These are phyloP conservation scores for Microcos paniculata DNA, from an alignment of 345 rosid genomes.

Conservation along the genomic window DNA sequence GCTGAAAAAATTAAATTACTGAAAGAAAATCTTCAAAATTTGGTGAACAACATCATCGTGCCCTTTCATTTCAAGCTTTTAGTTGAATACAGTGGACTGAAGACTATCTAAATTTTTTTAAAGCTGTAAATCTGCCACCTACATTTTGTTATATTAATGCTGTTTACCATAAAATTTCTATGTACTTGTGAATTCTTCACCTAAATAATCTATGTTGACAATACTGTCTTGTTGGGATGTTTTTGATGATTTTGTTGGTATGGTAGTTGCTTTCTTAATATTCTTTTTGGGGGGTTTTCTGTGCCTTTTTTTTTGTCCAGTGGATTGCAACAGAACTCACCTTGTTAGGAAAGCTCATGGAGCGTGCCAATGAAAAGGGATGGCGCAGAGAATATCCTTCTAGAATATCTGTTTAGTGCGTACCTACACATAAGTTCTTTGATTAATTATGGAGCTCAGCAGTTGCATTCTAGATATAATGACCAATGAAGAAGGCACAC, in stretches of 20 bases:
- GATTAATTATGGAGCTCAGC: neutral
- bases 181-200: neutral
- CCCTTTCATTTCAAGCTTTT: neutral
- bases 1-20: no score
- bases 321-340: constrained; percentile 68
- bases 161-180: neutral
- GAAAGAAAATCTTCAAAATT: no score
- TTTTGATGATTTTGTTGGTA: neutral
- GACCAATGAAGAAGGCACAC: neutral
- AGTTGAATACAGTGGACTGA: neutral
- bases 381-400: constrained; percentile 97
- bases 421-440: neutral
- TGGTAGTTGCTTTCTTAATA: neutral
- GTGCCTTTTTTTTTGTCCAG: constrained; percentile 28
- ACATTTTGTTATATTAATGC: neutral
- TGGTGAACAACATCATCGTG: no score
- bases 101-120: neutral
- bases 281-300: neutral
- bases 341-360: constrained; percentile 55
- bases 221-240: neutral
- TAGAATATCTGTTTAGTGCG: neutral
- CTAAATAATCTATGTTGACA: neutral
- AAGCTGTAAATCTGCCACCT: neutral
- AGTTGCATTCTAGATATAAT: neutral
- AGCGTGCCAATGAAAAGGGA: constrained; percentile 84